phyloP scores from a whole-genome alignment of 2,329 filamentous ascomycete genomes.

The Ophiostoma piceae region DNA sequence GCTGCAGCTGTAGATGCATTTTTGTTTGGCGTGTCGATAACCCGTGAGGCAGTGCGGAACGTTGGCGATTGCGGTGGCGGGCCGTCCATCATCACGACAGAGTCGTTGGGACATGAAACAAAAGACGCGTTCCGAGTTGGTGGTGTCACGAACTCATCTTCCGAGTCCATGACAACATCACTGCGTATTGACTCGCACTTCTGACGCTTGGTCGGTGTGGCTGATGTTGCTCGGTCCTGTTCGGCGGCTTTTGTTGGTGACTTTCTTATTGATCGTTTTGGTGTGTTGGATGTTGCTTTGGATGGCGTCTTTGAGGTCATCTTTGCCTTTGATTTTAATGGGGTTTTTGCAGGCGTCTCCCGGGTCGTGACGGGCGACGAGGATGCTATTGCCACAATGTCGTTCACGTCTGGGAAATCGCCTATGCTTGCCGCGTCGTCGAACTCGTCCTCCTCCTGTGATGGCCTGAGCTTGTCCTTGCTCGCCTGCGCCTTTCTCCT shows the following conservation, averaged over 20 bases:
- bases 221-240: not conserved
- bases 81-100: not conserved
- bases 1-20: too few relatives aligned
- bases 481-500: slow-evolving; percentile 23
- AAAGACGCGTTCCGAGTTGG: slow-evolving; percentile 36
- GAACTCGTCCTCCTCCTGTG: slow-evolving; percentile 25
- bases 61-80: slow-evolving; percentile 18
- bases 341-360: not conserved
- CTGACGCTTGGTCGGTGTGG: slow-evolving; percentile 23
- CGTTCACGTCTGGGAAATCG: slow-evolving; percentile 52
- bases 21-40: slow-evolving; percentile 22
- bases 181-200: slow-evolving; percentile 26
- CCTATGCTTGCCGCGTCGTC: slow-evolving; percentile 37
- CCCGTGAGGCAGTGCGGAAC: slow-evolving; percentile 12
- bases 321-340: not conserved
- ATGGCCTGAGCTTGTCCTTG: slow-evolving; percentile 28
- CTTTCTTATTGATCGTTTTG: not conserved
- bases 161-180: slow-evolving; percentile 50
- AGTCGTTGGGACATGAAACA: slow-evolving; percentile 28
- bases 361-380: slow-evolving; percentile 32
- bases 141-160: slow-evolving; percentile 49
- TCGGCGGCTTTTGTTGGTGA: not conserved
- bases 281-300: not conserved
- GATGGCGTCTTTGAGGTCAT: not conserved
- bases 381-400: slow-evolving; percentile 40